Base-by-base conservation (phyloP, 169 alveolate genomes). In the Cryptosporidium ubiquitum region DNA sequence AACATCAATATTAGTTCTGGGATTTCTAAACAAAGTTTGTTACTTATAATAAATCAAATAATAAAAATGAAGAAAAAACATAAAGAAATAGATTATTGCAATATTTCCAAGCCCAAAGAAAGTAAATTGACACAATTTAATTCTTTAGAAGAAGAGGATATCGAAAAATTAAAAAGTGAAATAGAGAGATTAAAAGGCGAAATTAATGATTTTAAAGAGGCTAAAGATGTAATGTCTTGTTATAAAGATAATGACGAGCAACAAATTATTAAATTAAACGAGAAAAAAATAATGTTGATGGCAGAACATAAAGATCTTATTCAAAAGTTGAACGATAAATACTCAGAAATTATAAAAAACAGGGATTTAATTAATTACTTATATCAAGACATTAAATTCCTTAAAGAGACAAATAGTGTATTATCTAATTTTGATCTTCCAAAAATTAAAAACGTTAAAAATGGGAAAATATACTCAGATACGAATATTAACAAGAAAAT, bases 331-430 rank as follows among this genome's bases (percentile, higher is more conserved):
- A 58, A 37, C 12, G 51, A 57, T 3, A 73, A 52, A 12, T 37
- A 55, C 31, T 23, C 31, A 12, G 69, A 52, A 33, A 33, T 52
- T 5, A 14, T 58, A 35, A 73, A 29, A 20, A 73, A 73, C 51
- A 52, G 55, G 31, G 52, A 52, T 10, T 73, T 73, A 37, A 73
- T 73, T 23, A 58, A 58, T 7, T n/a, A 39, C 26, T 52, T 73
- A 39, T 73, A 37, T 18, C 70, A 73, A 31, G 85, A 73, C 35
- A 73, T 73, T 29, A 73, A 55, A 37, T 73, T 73, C 33, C 52
- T 73, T 44, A 73, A 73, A 73, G 85, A 73, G 31, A 61, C 85
- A 57, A 73, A 73, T 55, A 23, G 10, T 6, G 7, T 73, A 20
- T 37, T 73, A 6, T 52, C 69, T 10, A 39, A 35, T 31, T 33